phyloP scores from a whole-genome alignment of 2,329 filamentous ascomycete genomes.

The Trichoderma arundinaceum region DNA sequence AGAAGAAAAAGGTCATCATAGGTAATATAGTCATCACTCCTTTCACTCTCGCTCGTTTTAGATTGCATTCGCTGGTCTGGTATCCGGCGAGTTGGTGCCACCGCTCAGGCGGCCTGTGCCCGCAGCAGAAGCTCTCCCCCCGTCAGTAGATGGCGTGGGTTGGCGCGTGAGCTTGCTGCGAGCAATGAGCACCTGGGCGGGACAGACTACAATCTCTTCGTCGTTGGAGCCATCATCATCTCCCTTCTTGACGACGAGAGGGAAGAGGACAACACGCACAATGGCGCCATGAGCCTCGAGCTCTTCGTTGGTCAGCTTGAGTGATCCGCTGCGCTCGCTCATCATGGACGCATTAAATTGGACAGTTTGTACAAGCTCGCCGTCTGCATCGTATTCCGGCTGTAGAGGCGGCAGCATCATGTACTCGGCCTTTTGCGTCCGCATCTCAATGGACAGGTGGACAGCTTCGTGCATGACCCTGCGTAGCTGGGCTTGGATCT shows the following conservation, averaged over 20 bases:
- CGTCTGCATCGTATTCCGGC: slow-evolving; percentile 92
- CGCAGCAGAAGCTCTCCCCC: slow-evolving; percentile 52
- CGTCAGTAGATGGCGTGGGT: slow-evolving; percentile 58
- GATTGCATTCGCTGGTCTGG: slow-evolving; percentile 15
- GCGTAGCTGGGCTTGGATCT: slow-evolving; percentile 82
- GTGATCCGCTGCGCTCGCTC: slow-evolving; percentile 83
- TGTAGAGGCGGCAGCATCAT: slow-evolving; percentile 97
- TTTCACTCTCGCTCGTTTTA: background rate
- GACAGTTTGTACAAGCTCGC: slow-evolving; percentile 85
- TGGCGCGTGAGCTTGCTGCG: slow-evolving; percentile 49
- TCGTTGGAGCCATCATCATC: slow-evolving; percentile 86
- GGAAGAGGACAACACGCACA: slow-evolving; percentile 92
- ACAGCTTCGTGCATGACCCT: slow-evolving; percentile 90
- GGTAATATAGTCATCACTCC: slow-evolving; percentile 40
- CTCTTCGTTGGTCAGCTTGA: slow-evolving; percentile 69
- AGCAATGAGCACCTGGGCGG: slow-evolving; percentile 89
- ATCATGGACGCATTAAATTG: slow-evolving; percentile 92
- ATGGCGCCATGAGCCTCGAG: slow-evolving; percentile 77
- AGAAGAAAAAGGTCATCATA: slow-evolving; percentile 30
- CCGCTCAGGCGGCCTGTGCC: slow-evolving; percentile 49
- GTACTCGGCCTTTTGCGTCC: slow-evolving; percentile 93
- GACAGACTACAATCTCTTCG: slow-evolving; percentile 93
- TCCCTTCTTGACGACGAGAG: slow-evolving; percentile 93
- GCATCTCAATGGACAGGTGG: slow-evolving; percentile 93
- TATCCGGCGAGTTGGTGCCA: slow-evolving; percentile 37